phyloP scores from a whole-genome alignment of 345 rosid species.

The Fremontodendron californicum region DNA sequence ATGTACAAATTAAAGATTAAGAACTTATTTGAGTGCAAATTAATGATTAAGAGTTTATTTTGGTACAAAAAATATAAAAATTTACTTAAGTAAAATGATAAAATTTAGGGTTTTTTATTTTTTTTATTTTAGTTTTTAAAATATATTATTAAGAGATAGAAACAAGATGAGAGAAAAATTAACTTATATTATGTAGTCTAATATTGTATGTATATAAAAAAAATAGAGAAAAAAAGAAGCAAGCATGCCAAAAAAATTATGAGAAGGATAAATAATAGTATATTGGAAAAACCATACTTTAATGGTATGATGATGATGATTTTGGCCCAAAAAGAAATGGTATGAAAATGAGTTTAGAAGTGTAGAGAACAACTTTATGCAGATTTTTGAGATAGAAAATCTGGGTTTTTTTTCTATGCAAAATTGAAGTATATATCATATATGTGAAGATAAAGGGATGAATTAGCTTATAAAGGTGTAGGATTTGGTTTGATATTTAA shows the following conservation, averaged over 20 bases:
- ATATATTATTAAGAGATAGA: too few species aligned
- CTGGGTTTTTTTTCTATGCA: background rate
- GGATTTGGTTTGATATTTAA: background rate
- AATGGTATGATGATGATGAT: background rate
- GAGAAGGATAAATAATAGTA: background rate
- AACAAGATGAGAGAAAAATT: too few species aligned
- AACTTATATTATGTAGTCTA: too few species aligned
- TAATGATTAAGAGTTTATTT: too few species aligned
- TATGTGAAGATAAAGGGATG: background rate
- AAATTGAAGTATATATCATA: background rate
- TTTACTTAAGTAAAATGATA: too few species aligned
- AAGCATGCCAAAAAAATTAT: background rate
- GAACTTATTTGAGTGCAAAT: too few species aligned
- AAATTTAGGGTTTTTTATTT: too few species aligned
- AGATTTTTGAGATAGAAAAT: background rate
- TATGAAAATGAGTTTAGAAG: background rate
- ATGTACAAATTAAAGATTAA: too few species aligned
- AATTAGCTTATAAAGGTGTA: background rate
- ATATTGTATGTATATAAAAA: too few species aligned
- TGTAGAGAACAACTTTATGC: background rate
- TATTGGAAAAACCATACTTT: background rate
- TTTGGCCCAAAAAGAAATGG: background rate
- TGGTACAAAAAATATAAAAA: too few species aligned
- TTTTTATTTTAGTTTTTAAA: too few species aligned
- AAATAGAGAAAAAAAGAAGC: too few species aligned